A percentile compares a stretch with the other conserved stretches of the same genome.
Evolutionary conservation across 805 yeast species (phyloP).

Genomic region (Candida peoriensis): DNA sequence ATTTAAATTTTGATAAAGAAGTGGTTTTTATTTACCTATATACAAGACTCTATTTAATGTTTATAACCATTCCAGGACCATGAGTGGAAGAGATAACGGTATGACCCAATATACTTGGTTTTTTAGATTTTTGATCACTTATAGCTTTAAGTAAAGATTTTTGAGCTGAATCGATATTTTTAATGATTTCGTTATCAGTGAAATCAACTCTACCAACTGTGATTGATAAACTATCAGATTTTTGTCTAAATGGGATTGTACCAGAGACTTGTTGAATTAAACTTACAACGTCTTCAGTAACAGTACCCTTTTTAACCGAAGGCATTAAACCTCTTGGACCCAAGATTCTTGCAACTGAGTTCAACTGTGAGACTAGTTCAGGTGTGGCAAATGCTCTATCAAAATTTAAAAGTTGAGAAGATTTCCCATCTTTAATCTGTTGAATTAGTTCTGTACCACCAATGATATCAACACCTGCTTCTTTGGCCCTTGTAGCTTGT

Average conservation of each 20-base stretch:
- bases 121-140: conserved; percentile 55
- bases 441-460: conserved; percentile 74
- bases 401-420: conserved; percentile 42
- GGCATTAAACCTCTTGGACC: conserved; percentile 95
- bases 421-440: conserved; percentile 44
- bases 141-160: conserved; percentile 52
- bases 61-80: conserved; percentile 76
- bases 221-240: conserved; percentile 50
- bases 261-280: conserved; percentile 57
- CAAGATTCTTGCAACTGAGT: conserved; percentile 66
- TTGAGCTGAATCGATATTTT: conserved; percentile 64
- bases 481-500: conserved; percentile 46
- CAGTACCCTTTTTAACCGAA: conserved; percentile 78
- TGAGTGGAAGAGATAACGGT: conserved; percentile 63
- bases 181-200: conserved; percentile 68
- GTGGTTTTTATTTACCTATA: no score
- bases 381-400: conserved; percentile 85
- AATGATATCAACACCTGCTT: conserved; percentile 54
- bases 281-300: conserved; percentile 54
- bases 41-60: conserved; percentile 13
- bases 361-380: conserved; percentile 61
- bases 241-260: conserved; percentile 74
- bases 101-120: conserved; percentile 65
- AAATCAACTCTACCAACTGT: conserved; percentile 77
- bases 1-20: no score